Base-by-base conservation (phyloP, 2,329 filamentous ascomycete genomes). In the Dryadomyces quercivorus region DNA sequence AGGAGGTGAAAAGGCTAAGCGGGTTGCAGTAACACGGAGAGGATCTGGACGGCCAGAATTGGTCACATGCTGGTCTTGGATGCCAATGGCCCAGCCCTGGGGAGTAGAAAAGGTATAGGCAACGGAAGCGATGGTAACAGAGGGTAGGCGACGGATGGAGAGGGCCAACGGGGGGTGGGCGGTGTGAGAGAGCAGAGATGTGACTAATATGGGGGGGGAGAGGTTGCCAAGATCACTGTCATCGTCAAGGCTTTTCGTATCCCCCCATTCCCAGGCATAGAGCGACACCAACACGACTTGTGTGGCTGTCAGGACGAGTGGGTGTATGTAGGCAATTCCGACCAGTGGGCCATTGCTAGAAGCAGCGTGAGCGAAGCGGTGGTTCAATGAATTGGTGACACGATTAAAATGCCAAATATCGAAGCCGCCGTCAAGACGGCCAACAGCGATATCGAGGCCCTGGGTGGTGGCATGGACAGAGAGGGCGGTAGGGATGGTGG, bases 21-120 rank as follows among this genome's bases (percentile, higher is more conserved):
- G 63, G 2, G 71, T 73, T 0, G 68, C 66, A 2, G 60, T 65
- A 21, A 74, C 64, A 13, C 70, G 66, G 0, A 71, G 64, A 5
- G 51, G 38, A 12, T 22, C 31, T n/a, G 59, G 57, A 56, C 53
- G 18, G 20, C 20, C 1, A 47, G 26, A 46, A 61, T 62, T 1
- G 63, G 68, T 46, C 36, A 95, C 76, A 56, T 85, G 82, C 46
- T 96, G 72, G 66, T 96, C 92, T 66, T 97, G 92, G n/a, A 97
- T 80, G 2, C 90, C 91, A 16, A 95, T 78, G 8, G 86, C 90
- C 88, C 91, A 96, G 31, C 90, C 90, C 46, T 82, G 82, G 3
- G 84, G 75, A 2, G 86, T 86, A 16, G 85, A 83, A 59, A 94
- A 82, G 0, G 88, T 87, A 66, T 95, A 96, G 1, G 88, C 91